phyloP scores from a whole-genome alignment of 129 eudicot genomes.

The Daucus carota region DH1_v3.0 NC_030384.2:44212001-44212500 shows the following conservation, averaged over 20 bases:
- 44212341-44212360: not conserved
- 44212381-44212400: not conserved
- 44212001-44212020: not conserved
- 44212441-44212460: not conserved
- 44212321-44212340: not conserved
- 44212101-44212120: too few species aligned
- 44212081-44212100: not conserved
- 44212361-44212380: not conserved
- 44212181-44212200: not conserved
- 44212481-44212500: not conserved
- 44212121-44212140: not conserved
- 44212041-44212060: not conserved
- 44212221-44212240: not conserved
- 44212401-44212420: not conserved
- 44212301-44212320: too few species aligned
- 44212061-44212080: not conserved
- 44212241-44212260: not conserved
- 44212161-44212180: not conserved
- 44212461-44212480: not conserved
- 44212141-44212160: not conserved
- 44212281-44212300: not conserved
- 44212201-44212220: not conserved
- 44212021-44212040: not conserved
- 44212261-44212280: not conserved
- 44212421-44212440: not conserved